phyloP scores from a whole-genome alignment of 257 asterid species.

The Craterostigma plantagineum region DNA sequence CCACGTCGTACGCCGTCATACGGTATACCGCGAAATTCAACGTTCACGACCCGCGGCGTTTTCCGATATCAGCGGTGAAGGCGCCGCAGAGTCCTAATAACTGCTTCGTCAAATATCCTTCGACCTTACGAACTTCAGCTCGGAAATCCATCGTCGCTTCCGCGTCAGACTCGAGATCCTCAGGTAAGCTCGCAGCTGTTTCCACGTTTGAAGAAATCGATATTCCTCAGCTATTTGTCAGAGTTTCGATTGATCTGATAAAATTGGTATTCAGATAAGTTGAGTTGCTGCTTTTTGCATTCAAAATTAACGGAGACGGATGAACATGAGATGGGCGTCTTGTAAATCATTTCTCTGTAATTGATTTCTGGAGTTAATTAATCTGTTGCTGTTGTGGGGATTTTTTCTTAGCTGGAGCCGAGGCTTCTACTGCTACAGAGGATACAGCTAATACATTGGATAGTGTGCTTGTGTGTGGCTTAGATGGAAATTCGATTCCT shows the following conservation, averaged over 20 bases:
- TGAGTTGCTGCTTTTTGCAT: no score
- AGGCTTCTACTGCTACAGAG: conserved; percentile 21
- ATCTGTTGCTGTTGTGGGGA: conserved; percentile 7
- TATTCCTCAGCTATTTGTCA: neutral
- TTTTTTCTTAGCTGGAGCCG: conserved; percentile 24
- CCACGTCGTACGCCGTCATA: conserved; percentile 17
- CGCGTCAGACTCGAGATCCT: conserved; percentile 23
- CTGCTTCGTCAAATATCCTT: conserved; percentile 8
- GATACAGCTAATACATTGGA: conserved; percentile 33
- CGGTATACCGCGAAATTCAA: neutral
- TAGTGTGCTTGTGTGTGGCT: conserved; percentile 34
- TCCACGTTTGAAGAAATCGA: neutral
- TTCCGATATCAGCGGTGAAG: conserved; percentile 1
- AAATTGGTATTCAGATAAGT: no score
- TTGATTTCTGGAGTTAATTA: neutral
- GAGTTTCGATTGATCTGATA: neutral
- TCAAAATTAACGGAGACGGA: no score
- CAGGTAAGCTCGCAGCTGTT: conserved; percentile 18
- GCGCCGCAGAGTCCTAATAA: conserved; percentile 7
- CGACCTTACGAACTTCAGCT: conserved; percentile 7
- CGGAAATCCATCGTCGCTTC: conserved; percentile 5
- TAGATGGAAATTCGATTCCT: conserved; percentile 44
- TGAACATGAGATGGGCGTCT: no score
- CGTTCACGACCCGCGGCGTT: neutral
- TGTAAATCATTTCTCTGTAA: no score